Conservation (phyloP, 768 basidiomycete genomes). For the Hygrocybe coccinea region DNA sequence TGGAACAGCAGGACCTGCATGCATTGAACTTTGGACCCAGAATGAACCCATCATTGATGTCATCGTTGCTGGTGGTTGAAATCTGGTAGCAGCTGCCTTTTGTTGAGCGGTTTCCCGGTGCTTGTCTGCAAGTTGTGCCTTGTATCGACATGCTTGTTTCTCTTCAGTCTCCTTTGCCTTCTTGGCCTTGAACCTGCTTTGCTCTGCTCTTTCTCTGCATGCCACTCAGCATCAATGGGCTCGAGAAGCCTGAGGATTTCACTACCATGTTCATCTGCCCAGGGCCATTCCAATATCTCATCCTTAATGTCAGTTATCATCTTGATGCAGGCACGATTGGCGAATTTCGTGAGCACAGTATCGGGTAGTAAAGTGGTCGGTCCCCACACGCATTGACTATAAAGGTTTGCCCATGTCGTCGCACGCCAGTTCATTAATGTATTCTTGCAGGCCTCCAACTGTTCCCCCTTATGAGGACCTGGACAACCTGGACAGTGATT, state of each 20-base stretch:
- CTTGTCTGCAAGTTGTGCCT: too few relatives aligned
- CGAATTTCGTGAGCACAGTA: background rate
- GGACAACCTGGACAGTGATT: too few relatives aligned
- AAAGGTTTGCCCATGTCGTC: background rate
- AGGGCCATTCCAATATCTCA: constrained; percentile 9
- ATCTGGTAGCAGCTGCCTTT: too few relatives aligned
- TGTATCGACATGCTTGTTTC: too few relatives aligned
- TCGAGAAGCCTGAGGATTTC: constrained; percentile 13
- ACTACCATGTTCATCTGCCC: constrained; percentile 16
- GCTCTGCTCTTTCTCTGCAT: constrained; percentile 2
- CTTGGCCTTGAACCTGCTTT: too few relatives aligned
- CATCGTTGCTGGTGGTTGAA: too few relatives aligned
- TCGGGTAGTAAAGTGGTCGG: background rate
- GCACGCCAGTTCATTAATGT: background rate
- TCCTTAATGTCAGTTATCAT: constrained; percentile 15
- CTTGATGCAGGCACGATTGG: background rate
- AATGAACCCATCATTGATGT: too few relatives aligned
- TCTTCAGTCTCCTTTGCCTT: too few relatives aligned
- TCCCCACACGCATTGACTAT: background rate
- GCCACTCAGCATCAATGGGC: constrained; percentile 13
- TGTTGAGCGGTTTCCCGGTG: too few relatives aligned
- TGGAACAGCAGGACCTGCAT: too few relatives aligned
- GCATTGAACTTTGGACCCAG: too few relatives aligned
- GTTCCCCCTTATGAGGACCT: too few relatives aligned
- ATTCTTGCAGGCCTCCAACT: background rate